phyloP scores from a whole-genome alignment of 768 basidiomycete genomes.

The Tylopilus subfusipes region DNA sequence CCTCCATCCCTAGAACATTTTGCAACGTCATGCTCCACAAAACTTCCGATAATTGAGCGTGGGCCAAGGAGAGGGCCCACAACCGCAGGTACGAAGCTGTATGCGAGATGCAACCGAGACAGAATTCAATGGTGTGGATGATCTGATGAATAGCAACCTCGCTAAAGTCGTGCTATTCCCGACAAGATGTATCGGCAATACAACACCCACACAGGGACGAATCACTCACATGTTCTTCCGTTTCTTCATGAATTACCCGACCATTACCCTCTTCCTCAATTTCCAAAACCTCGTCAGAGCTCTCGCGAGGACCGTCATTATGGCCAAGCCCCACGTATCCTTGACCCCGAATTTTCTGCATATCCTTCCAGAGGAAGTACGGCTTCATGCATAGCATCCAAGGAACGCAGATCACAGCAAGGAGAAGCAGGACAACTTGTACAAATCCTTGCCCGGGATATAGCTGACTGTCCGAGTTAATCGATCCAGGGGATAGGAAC shows the following conservation, averaged over 20 bases:
- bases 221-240: conserved; percentile 69
- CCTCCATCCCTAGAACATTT: conserved; percentile 54
- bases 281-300: conserved; percentile 61
- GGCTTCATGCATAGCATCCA: conserved; percentile 94
- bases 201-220: conserved; percentile 7
- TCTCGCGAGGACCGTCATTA: conserved; percentile 52
- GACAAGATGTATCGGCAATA: conserved; percentile 13
- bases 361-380: conserved; percentile 88
- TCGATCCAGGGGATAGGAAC: conserved; percentile 87
- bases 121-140: conserved; percentile 99
- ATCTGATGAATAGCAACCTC: conserved; percentile 96
- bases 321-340: conserved; percentile 75
- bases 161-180: conserved; percentile 88
- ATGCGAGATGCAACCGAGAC: conserved; percentile 97
- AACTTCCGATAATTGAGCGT: conserved; percentile 95
- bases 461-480: conserved; percentile 65
- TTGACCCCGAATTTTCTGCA: conserved; percentile 73
- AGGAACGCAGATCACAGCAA: conserved; percentile 87
- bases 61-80: conserved; percentile 97
- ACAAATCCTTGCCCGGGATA: conserved; percentile 86
- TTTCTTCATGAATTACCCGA: conserved; percentile 67
- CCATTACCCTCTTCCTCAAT: conserved; percentile 82
- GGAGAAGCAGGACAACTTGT: conserved; percentile 71
- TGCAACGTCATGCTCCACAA: conserved; percentile 87
- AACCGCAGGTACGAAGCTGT: conserved; percentile 91